Evolutionary conservation across 768 basidiomycete species (phyloP).

Genomic region (Lactarius sp.): DNA sequence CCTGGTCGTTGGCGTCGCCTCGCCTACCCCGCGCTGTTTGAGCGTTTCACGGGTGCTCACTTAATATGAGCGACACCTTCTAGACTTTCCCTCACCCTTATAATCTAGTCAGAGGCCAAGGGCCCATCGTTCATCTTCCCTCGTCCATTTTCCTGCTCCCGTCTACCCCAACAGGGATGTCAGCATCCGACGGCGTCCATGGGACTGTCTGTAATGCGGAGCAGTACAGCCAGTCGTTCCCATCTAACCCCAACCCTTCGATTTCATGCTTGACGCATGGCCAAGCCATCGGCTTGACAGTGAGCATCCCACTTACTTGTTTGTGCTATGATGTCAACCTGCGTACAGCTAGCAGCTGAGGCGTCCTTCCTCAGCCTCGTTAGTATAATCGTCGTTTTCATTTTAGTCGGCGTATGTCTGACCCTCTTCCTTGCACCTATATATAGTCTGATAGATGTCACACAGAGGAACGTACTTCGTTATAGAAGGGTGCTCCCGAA

Average conservation of each 20-base stretch:
- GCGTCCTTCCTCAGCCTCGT: not conserved
- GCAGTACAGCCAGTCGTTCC: not conserved
- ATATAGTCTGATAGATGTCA: not conserved
- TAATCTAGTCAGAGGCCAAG: not conserved
- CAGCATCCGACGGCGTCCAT: not conserved
- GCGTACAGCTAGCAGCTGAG: not conserved
- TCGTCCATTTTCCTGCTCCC: no score
- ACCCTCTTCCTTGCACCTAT: not conserved
- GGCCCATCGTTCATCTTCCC: not conserved
- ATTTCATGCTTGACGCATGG: not conserved
- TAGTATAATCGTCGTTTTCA: not conserved
- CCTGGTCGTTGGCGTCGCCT: not conserved
- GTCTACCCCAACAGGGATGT: not conserved
- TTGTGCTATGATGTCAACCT: not conserved
- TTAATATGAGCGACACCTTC: not conserved
- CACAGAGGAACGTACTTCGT: not conserved
- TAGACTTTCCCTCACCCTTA: not conserved
- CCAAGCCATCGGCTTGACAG: not conserved
- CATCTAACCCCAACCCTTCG: not conserved
- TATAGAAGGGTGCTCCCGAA: not conserved
- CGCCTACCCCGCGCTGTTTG: not conserved
- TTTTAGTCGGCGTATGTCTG: not conserved
- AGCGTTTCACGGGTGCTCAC: not conserved
- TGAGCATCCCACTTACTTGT: not conserved
- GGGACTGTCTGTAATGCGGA: not conserved